phyloP scores from a whole-genome alignment of 495 filamentous ascomycete species.

The Neurospora tetrasperma region DNA sequence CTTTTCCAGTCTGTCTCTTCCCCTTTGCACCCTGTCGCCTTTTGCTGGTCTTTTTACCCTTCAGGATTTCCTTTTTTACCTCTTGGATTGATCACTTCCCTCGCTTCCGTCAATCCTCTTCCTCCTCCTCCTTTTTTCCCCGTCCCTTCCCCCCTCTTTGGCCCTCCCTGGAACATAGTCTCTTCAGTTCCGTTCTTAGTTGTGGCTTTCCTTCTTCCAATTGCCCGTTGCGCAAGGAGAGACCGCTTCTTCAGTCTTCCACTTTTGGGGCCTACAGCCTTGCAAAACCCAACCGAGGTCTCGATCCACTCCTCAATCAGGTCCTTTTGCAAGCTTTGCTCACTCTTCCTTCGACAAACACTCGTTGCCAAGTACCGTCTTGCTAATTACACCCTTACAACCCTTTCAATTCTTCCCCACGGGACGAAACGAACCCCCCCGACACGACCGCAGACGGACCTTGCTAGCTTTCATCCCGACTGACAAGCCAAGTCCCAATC shows the following conservation, averaged over 20 bases:
- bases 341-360: constrained; percentile 1
- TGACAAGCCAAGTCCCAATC: neutral
- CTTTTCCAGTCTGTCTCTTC: neutral
- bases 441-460: neutral
- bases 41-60: constrained; percentile 5
- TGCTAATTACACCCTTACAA: neutral
- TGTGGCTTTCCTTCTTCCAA: neutral
- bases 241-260: neutral
- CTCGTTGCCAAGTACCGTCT: constrained; percentile 2
- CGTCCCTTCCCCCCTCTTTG: constrained; percentile 1
- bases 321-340: neutral
- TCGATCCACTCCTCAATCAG: neutral
- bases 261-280: neutral
- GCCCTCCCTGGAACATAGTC: constrained; percentile 1
- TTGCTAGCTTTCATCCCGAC: neutral
- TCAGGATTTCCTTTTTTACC: constrained; percentile 1
- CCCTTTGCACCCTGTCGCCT: constrained; percentile 3
- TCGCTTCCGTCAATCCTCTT: constrained; percentile 14
- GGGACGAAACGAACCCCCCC: constrained; percentile 3
- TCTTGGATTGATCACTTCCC: constrained; percentile 6
- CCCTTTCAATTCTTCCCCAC: constrained; percentile 1
- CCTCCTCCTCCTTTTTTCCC: constrained; percentile 8
- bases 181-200: neutral
- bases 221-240: neutral
- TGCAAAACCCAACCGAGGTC: neutral